Base-by-base conservation (phyloP, 2,329 filamentous ascomycete genomes). In the Tolypocladium tropicale region DNA sequence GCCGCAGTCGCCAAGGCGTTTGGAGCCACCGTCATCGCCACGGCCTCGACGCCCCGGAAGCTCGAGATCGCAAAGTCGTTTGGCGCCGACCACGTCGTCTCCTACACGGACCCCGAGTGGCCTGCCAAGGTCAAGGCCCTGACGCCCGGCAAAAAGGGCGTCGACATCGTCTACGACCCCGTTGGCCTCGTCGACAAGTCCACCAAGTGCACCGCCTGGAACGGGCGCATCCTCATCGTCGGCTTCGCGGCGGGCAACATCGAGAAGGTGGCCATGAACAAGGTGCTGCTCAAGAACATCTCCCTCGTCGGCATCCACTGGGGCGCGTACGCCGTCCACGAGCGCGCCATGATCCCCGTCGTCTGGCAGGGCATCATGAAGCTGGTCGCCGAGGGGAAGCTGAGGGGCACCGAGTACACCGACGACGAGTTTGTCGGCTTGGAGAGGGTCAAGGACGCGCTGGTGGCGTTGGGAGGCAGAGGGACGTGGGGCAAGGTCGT, bases 401-500 rank as follows among this genome's bases (percentile, higher is more conserved):
- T 96, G 65, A 83, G 74, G 64, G 88, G 89, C 0, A 96, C 91
- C 0, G 86, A 88, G 57, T 97, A 90, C 67, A 85, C 81, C 2
- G 91, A 95, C 67, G 82, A 85, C 70, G 84, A 87, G 64, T 96
- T 91, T 72, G 83, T 88, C 16, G 93, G 93, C 0, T 72, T 97
- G 55, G 90, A 95, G 64, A 85, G 78, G 57, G 81, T 96, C 32
- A 86, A 88, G 0, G 82, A 81, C 58, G 92, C 92, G 0, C 70
- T 97, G 64, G 78, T 86, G 64, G 88, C 88, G 2, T 73, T 97
- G 55, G 92, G 90, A 1, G 83, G 83, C 1, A 78, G 93, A 58
- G 89, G 88, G 53, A 96, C 91, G 1, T 97, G 93, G 93, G 93
- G 93, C 0, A 97, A 97, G 78, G 93, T 97, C 0, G 90, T 96